phyloP scores from a whole-genome alignment of 139 green algal species.

The Auxenochlorella protothecoides region DNA sequence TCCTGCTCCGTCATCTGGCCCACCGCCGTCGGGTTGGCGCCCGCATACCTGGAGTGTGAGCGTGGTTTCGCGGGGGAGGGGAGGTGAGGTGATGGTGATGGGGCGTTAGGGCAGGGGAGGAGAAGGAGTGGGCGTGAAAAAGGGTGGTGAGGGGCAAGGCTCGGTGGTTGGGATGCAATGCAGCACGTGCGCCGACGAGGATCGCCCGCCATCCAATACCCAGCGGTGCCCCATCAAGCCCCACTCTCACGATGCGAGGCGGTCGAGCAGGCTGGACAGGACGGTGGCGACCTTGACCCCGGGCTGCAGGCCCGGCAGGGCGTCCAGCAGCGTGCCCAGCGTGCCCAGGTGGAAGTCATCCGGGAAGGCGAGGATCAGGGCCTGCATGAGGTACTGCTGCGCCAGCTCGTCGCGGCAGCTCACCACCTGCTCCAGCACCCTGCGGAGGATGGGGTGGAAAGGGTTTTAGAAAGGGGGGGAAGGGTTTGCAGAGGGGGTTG shows the following conservation, averaged over 20 bases:
- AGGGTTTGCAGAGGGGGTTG: neutral
- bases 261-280: slow-evolving; percentile 66
- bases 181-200: too few relatives aligned
- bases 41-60: slow-evolving; percentile 20
- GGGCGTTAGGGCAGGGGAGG: too few relatives aligned
- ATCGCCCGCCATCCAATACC: too few relatives aligned
- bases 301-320: slow-evolving; percentile 75
- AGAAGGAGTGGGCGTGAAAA: too few relatives aligned
- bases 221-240: too few relatives aligned
- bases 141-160: too few relatives aligned
- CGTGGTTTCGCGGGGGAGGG: neutral
- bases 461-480: too few relatives aligned
- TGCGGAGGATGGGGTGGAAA: neutral
- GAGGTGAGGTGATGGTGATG: neutral
- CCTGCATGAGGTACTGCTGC: slow-evolving; percentile 98
- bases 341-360: slow-evolving; percentile 94
- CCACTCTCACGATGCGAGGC: slow-evolving; percentile 32
- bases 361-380: slow-evolving; percentile 73
- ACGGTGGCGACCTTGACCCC: slow-evolving; percentile 60
- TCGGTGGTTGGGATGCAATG: too few relatives aligned
- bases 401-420: slow-evolving; percentile 94
- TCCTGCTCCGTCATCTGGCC: slow-evolving; percentile 41
- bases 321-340: slow-evolving; percentile 67
- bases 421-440: slow-evolving; percentile 63
- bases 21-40: slow-evolving; percentile 15